A percentile compares a stretch with the other conserved stretches of the same genome.
Conservation (phyloP, 768 basidiomycete species). For the Trametes maxima region DNA sequence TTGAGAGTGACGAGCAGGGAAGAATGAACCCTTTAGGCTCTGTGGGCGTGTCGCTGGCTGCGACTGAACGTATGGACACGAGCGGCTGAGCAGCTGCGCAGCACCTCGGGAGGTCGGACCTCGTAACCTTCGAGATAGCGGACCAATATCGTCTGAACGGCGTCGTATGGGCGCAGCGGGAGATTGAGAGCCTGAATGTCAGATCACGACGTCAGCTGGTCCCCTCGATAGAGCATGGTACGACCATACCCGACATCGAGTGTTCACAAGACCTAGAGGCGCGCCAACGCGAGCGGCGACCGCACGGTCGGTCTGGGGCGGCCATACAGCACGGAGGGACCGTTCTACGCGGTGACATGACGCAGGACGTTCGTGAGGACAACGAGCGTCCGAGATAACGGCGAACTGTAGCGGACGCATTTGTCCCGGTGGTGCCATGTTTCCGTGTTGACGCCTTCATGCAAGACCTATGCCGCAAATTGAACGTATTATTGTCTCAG, state of each 20-base stretch:
- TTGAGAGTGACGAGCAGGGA: too few relatives aligned
- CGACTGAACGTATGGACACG: too few relatives aligned
- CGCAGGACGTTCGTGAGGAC: neutral
- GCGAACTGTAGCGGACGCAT: neutral
- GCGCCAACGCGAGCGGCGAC: neutral
- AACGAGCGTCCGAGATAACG: constrained; percentile 11
- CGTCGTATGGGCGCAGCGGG: neutral
- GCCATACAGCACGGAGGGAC: neutral
- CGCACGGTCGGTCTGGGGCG: neutral
- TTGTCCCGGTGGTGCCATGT: neutral
- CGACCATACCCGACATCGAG: neutral
- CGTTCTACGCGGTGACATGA: neutral
- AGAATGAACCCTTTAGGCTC: too few relatives aligned
- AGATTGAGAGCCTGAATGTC: neutral
- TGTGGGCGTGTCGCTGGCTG: too few relatives aligned
- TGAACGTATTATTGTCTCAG: too few relatives aligned
- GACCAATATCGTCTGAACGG: too few relatives aligned
- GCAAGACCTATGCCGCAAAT: neutral
- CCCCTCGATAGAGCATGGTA: neutral
- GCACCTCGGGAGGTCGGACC: too few relatives aligned
- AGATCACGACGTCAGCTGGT: neutral
- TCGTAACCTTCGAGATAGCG: too few relatives aligned
- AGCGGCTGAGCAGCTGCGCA: too few relatives aligned
- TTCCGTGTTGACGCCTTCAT: neutral
- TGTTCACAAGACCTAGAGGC: constrained; percentile 3